Conservation (phyloP, 371 early-diverging fungal genomes). For the Smittium culicis region DNA sequence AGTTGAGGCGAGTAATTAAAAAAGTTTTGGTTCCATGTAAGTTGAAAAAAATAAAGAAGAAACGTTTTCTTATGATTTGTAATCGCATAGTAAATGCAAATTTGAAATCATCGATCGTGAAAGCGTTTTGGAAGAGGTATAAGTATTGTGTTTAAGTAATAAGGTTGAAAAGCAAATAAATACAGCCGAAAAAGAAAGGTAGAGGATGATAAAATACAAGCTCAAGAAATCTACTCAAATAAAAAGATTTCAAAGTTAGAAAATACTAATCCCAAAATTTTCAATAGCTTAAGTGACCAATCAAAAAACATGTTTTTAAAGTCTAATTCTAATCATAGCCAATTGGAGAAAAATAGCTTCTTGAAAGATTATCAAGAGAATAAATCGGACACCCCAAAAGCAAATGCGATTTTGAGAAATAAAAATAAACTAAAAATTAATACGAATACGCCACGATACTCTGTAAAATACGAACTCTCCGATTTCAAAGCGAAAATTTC, state of each 20-base stretch:
- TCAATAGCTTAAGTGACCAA: not conserved
- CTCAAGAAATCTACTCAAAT: too few relatives aligned
- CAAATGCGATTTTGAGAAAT: not conserved
- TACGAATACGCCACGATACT: not conserved
- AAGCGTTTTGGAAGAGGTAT: not conserved
- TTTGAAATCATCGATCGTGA: too few relatives aligned
- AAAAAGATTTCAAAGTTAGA: too few relatives aligned
- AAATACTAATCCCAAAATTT: too few relatives aligned
- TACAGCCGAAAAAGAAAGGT: too few relatives aligned
- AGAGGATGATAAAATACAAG: too few relatives aligned
- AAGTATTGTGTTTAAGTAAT: too few relatives aligned
- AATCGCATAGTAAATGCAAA: too few relatives aligned
- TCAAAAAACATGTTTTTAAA: not conserved
- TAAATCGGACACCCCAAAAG: not conserved
- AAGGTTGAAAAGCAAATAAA: too few relatives aligned
- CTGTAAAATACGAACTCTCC: not conserved
- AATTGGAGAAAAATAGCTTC: not conserved
- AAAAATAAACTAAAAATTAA: not conserved
- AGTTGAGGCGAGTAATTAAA: not conserved
- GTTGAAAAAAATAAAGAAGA: not conserved
- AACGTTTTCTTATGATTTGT: too few relatives aligned
- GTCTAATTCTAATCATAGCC: not conserved
- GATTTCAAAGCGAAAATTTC: not conserved
- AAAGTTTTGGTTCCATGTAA: not conserved
- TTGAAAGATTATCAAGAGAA: not conserved